Conservation (phyloP, 2,329 filamentous ascomycete genomes). For the Pseudofabraea citricarpa region DNA sequence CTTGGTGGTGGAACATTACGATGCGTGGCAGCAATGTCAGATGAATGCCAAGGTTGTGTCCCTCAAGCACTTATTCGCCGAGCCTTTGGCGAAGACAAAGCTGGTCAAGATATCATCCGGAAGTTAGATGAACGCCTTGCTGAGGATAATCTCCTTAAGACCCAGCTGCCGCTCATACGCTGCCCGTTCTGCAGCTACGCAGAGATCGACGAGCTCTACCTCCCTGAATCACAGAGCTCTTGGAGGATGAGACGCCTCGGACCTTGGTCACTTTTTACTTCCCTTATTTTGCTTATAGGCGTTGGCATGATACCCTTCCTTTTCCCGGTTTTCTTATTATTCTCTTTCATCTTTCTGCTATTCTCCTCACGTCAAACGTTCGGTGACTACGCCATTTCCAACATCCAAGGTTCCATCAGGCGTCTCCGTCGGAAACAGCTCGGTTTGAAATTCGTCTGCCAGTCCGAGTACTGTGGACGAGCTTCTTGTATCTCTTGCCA, state of each 20-base stretch:
- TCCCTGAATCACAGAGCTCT: slow-evolving; percentile 47
- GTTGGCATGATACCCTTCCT: slow-evolving; percentile 52
- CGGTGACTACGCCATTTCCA: slow-evolving; percentile 34
- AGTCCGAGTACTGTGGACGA: slow-evolving; percentile 60
- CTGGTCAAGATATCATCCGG: slow-evolving; percentile 65
- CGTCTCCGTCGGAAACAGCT: slow-evolving; percentile 67
- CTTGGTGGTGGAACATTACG: slow-evolving; percentile 66
- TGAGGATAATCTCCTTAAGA: slow-evolving; percentile 69
- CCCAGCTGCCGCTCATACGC: slow-evolving; percentile 68
- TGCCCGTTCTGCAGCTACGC: slow-evolving; percentile 93
- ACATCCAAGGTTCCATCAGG: slow-evolving; percentile 56
- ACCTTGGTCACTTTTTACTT: slow-evolving; percentile 25
- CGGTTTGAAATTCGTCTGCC: slow-evolving; percentile 74
- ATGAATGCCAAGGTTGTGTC: slow-evolving; percentile 71
- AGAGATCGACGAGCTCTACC: slow-evolving; percentile 75
- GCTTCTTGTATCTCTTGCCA: slow-evolving; percentile 76
- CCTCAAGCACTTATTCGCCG: slow-evolving; percentile 63
- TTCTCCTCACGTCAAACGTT: slow-evolving; percentile 38
- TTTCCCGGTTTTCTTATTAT: slow-evolving; percentile 44
- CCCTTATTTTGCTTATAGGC: slow-evolving; percentile 43
- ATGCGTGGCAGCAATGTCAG: slow-evolving; percentile 72
- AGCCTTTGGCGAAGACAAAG: slow-evolving; percentile 65
- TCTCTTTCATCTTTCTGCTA: slow-evolving; percentile 39
- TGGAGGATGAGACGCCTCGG: slow-evolving; percentile 53
- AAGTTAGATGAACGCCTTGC: slow-evolving; percentile 77